Evolutionary conservation across 805 yeast species (phyloP).

Genomic region (Blastobotrys americana): DNA sequence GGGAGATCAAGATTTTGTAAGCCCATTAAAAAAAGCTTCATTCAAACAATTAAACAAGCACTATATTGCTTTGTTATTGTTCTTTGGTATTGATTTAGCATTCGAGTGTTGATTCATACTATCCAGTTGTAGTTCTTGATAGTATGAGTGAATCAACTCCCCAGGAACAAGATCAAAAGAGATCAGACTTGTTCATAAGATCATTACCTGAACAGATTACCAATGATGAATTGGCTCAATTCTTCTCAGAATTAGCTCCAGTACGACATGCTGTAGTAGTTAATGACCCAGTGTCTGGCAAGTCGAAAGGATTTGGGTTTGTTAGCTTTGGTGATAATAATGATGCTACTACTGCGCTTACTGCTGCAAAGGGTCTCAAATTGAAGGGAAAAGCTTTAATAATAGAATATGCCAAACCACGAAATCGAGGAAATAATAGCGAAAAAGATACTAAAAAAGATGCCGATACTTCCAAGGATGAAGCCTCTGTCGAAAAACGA

Average conservation of each 20-base stretch:
- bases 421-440: slow-evolving; percentile 53
- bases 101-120: too few species aligned
- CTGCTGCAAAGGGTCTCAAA: slow-evolving; percentile 55
- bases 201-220: slow-evolving; percentile 76
- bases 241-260: slow-evolving; percentile 87
- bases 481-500: slow-evolving; percentile 51
- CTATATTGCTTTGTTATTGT: too few species aligned
- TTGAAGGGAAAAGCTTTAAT: slow-evolving; percentile 57
- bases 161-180: too few species aligned
- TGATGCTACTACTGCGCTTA: slow-evolving; percentile 72
- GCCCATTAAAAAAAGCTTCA: too few species aligned
- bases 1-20: background rate
- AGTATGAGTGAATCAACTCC: too few species aligned
- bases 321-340: slow-evolving; percentile 82
- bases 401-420: slow-evolving; percentile 85
- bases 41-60: too few species aligned
- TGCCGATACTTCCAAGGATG: slow-evolving; percentile 15
- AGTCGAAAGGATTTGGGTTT: slow-evolving; percentile 92
- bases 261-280: slow-evolving; percentile 93
- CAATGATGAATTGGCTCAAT: slow-evolving; percentile 71
- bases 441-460: slow-evolving; percentile 17
- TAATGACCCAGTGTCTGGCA: slow-evolving; percentile 56
- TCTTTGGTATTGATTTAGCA: too few species aligned
- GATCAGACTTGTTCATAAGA: slow-evolving; percentile 61
- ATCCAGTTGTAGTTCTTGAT: too few species aligned